phyloP scores from a whole-genome alignment of 305 asterid genomes.

The Withania somnifera region DNA sequence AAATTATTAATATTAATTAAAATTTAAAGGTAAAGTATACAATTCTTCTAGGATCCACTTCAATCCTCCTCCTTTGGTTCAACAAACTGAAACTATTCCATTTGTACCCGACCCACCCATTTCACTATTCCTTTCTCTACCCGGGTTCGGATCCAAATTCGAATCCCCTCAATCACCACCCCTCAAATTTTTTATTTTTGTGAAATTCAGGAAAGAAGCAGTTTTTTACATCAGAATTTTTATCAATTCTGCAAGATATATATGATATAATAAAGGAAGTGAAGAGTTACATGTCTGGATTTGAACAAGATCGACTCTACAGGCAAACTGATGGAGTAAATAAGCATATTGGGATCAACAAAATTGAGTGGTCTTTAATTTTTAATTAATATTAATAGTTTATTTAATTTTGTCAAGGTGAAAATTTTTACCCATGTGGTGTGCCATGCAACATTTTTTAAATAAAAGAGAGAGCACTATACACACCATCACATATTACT shows the following conservation, averaged over 20 bases:
- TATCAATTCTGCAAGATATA: constrained; percentile 53
- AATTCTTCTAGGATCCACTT: too few species aligned
- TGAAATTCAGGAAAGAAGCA: constrained; percentile 13
- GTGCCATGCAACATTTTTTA: too few species aligned
- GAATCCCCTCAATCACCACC: not conserved
- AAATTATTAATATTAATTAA: too few species aligned
- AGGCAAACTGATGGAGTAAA: constrained; percentile 27
- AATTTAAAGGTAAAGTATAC: too few species aligned
- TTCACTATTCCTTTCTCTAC: constrained; percentile 7
- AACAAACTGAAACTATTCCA: constrained; percentile 5
- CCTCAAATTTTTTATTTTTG: not conserved
- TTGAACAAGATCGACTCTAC: constrained; percentile 16
- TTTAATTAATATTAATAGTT: too few species aligned
- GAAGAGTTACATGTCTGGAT: constrained; percentile 38
- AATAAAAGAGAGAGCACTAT: too few species aligned
- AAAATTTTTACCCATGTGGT: too few species aligned
- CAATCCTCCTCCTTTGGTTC: constrained; percentile 2
- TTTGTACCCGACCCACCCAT: constrained; percentile 6
- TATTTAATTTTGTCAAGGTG: too few species aligned
- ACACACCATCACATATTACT: too few species aligned
- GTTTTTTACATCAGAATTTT: constrained; percentile 30
- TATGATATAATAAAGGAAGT: constrained; percentile 64
- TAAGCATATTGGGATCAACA: constrained; percentile 31
- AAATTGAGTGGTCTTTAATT: constrained; percentile 29
- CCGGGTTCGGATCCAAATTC: not conserved